Conservation (phyloP, 306 rosid species). For the Benincasa hispida region DNA sequence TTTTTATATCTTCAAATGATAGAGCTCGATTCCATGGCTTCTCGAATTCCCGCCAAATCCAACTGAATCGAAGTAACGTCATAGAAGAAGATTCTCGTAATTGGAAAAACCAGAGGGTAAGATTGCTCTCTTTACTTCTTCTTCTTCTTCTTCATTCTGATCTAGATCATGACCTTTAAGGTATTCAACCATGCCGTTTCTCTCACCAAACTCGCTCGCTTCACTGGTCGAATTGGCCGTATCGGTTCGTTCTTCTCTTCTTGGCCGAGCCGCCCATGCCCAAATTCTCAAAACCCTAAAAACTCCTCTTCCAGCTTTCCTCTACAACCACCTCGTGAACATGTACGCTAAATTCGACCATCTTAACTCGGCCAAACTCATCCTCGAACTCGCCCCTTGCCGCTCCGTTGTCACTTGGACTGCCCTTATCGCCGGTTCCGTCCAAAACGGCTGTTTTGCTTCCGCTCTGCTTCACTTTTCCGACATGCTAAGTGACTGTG, state of each 20-base stretch:
- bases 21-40: not conserved
- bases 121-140: not conserved
- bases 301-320: conserved; percentile 41
- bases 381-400: conserved; percentile 38
- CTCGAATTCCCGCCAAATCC: conserved; percentile 4
- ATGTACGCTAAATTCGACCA: conserved; percentile 84
- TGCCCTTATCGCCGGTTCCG: conserved; percentile 72
- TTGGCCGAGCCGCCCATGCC: conserved; percentile 63
- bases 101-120: not conserved
- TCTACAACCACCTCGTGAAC: conserved; percentile 70
- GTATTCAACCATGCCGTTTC: conserved; percentile 28
- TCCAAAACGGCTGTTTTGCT: conserved; percentile 41
- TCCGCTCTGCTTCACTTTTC: conserved; percentile 40
- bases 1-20: not conserved
- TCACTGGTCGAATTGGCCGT: conserved; percentile 47
- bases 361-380: conserved; percentile 42
- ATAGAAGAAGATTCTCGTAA: not conserved
- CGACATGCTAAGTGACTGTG: conserved; percentile 43
- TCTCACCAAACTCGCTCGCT: conserved; percentile 33
- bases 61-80: not conserved
- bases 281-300: conserved; percentile 40
- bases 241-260: conserved; percentile 26
- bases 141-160: conserved; percentile 1
- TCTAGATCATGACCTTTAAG: conserved; percentile 7
- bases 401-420: conserved; percentile 85